Percentiles rank a stretch among this genome's conserved stretches.
phyloP scores from a whole-genome alignment of 129 eudicot genomes.

The Helianthus tuberosus region DNA sequence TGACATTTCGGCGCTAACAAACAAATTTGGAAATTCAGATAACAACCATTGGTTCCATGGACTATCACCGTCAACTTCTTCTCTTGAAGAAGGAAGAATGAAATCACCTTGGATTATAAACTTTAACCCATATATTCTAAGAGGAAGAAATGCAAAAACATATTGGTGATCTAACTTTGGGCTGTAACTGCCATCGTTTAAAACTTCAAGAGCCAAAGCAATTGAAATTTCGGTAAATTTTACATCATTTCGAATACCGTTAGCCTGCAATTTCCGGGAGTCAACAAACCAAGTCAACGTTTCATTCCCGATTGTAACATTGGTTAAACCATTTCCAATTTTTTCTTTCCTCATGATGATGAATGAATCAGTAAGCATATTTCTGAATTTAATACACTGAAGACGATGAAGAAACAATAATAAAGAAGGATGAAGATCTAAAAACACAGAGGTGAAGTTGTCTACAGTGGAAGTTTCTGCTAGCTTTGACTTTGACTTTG shows the following conservation, averaged over 20 bases:
- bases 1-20: constrained; percentile 61
- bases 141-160: constrained; percentile 93
- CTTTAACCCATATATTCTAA: constrained; percentile 84
- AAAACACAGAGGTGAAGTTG: constrained; percentile 75
- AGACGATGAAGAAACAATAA: constrained; percentile 91
- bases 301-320: constrained; percentile 66
- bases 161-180: constrained; percentile 73
- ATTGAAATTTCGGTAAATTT: constrained; percentile 76
- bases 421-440: constrained; percentile 91
- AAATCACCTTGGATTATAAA: constrained; percentile 96
- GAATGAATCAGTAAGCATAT: constrained; percentile 55
- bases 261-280: constrained; percentile 52
- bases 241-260: constrained; percentile 61
- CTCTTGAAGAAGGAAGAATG: constrained; percentile 95
- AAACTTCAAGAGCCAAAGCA: constrained; percentile 74
- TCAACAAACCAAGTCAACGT: constrained; percentile 73
- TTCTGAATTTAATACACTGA: constrained; percentile 67
- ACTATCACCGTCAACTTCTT: constrained; percentile 90
- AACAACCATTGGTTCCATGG: constrained; percentile 95
- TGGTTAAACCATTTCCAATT: constrained; percentile 61
- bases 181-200: constrained; percentile 40
- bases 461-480: constrained; percentile 44
- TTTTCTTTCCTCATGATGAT: constrained; percentile 71
- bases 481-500: constrained; percentile 36
- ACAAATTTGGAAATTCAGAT: constrained; percentile 73